These are phyloP conservation scores for Quercus alba DNA, from an alignment of 306 rosid genomes.

Conservation along the genomic window DNA sequence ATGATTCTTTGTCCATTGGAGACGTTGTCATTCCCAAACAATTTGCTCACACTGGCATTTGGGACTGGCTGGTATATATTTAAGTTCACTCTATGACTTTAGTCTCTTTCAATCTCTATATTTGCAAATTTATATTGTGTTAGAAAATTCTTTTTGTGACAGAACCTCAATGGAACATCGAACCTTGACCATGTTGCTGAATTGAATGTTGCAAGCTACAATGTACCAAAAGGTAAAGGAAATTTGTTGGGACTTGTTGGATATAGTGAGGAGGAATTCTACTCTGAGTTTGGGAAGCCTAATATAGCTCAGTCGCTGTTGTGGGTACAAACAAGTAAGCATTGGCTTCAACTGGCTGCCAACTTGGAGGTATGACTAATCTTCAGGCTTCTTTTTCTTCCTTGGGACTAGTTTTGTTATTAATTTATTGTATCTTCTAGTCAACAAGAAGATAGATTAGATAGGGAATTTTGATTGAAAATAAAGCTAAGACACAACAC, in stretches of 20 bases:
- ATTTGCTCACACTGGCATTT: constrained; percentile 38
- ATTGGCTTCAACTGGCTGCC: constrained; percentile 41
- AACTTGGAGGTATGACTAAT: constrained; percentile 25
- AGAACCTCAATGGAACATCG: constrained; percentile 34
- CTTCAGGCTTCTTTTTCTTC: neutral
- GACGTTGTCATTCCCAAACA: constrained; percentile 46
- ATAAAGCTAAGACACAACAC: too few relatives aligned
- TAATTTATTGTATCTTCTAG: too few relatives aligned
- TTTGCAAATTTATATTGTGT: neutral
- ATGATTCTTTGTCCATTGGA: constrained; percentile 46
- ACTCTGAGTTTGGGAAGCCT: constrained; percentile 24
- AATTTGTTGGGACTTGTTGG: constrained; percentile 39
- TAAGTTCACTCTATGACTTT: neutral
- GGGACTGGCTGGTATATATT: constrained; percentile 44
- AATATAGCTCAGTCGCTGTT: constrained; percentile 13
- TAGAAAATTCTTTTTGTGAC: neutral
- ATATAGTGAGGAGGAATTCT: constrained; percentile 23
- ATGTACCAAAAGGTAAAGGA: constrained; percentile 32
- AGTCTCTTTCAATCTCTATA: neutral
- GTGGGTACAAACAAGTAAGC: constrained; percentile 30
- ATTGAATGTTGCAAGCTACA: constrained; percentile 30
- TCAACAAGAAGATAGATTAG: too few relatives aligned
- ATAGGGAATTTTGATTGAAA: too few relatives aligned
- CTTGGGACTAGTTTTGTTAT: neutral
- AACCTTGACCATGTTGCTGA: constrained; percentile 11